Base-by-base conservation (phyloP, 2,329 filamentous ascomycete genomes). In the Rhynchosporium agropyri region DNA sequence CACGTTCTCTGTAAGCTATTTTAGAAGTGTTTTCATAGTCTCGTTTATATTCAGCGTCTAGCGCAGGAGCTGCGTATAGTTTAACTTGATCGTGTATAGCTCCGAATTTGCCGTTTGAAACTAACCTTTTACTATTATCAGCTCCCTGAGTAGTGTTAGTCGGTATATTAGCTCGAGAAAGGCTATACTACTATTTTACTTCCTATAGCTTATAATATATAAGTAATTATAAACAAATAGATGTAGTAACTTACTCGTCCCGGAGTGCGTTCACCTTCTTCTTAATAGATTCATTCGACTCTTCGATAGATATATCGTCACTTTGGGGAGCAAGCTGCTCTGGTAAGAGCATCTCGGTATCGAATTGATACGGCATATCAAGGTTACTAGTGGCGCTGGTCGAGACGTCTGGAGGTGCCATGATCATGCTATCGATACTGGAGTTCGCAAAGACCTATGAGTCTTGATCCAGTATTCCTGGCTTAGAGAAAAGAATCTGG, bases 21-120 rank as follows among this genome's bases (percentile, higher is more conserved):
- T 49, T 20, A 49, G 26, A 49, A 49, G 26, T 49, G 46, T 20
- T 49, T 49, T 49, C 20, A 49, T 12, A 29, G 26, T 49, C 26
- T 49, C 26, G 46, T 20, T 12, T 12, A 49, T 49, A 49, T 49
- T 12, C 26, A 49, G 46, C 46, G 26, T 49, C 26, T 4, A 49
- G 26, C 46, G 26, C 26, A 49, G 26, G 26, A 49, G 46, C 26
- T 49, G 46, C 46, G 26, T 49, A 49, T 49, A 12, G 26, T 49
- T 49, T 2, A 4, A 49, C 29, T 49, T 49, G 7, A 49, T 49
- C 3, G 26, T 49, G 4, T 49, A 49, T 4, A 49, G 46, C 20
- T 49, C 26, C 26, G 46, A 49, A 49, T 49, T 49, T 4, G 26
- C 26, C 26, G 26, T 49, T 4, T 49, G 26, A 49, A 49, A 49